A percentile compares a stretch with the other conserved stretches of the same genome.
phyloP scores from a whole-genome alignment of 169 alveolate species.

The Ophryocystis elektroscirrha region DNA sequence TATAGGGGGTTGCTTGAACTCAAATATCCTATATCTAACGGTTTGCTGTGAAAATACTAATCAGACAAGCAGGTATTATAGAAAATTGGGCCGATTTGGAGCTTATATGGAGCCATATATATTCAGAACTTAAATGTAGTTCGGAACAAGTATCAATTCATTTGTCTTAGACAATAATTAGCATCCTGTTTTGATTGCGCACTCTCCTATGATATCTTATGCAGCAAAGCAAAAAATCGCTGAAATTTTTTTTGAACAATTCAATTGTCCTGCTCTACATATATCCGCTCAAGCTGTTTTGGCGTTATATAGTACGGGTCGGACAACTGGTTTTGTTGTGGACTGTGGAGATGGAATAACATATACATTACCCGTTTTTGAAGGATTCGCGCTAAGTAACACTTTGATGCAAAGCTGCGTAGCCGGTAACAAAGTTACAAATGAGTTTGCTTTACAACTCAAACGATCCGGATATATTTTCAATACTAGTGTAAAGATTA shows the following conservation, averaged over 20 bases:
- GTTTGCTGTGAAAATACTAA: no score
- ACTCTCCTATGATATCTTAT: slow-evolving; percentile 31
- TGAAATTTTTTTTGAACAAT: slow-evolving; percentile 38
- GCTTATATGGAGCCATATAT: slow-evolving; percentile 33
- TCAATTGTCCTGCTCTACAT: slow-evolving; percentile 35
- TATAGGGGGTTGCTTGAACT: slow-evolving; percentile 29
- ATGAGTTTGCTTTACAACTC: slow-evolving; percentile 33
- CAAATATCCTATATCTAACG: slow-evolving; percentile 35
- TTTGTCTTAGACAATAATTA: slow-evolving; percentile 11
- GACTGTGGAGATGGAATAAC: slow-evolving; percentile 45
- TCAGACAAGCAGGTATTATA: no score
- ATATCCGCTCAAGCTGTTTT: slow-evolving; percentile 36
- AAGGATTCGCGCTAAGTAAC: slow-evolving; percentile 24
- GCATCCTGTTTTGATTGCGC: slow-evolving; percentile 29
- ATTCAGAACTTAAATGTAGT: slow-evolving; percentile 28
- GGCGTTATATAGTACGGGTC: slow-evolving; percentile 41
- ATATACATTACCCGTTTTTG: slow-evolving; percentile 44
- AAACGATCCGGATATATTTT: slow-evolving; percentile 30
- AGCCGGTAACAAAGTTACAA: neutral
- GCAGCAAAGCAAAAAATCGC: slow-evolving; percentile 34
- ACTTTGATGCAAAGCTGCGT: slow-evolving; percentile 7
- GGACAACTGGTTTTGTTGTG: slow-evolving; percentile 42
- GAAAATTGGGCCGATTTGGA: slow-evolving; percentile 42
- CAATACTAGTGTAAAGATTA: slow-evolving; percentile 25
- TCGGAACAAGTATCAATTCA: slow-evolving; percentile 25